These are phyloP conservation scores for Fraxinus quadrangulata DNA, from an alignment of 257 asterid genomes.

Conservation along the genomic window DNA sequence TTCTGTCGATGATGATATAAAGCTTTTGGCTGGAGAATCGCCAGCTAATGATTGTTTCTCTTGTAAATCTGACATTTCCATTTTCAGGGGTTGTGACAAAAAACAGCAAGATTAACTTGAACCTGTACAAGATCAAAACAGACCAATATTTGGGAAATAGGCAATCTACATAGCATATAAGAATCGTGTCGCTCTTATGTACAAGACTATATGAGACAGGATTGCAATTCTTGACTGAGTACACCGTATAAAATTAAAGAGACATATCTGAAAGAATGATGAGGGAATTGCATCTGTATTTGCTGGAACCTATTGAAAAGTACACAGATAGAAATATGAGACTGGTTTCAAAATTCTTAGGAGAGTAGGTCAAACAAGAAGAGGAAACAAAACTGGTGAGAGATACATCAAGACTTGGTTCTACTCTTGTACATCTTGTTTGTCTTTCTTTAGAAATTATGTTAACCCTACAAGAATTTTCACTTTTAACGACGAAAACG, in stretches of 20 bases:
- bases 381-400: slow-evolving; percentile 7
- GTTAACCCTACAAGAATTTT: too few species aligned
- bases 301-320: background rate
- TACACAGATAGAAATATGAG: too few species aligned
- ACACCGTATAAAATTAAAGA: background rate
- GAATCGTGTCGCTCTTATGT: too few species aligned
- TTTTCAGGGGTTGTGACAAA: slow-evolving; percentile 2
- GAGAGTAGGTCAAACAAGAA: slow-evolving; percentile 24
- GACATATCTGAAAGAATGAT: background rate
- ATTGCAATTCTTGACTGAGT: too few species aligned
- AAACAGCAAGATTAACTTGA: background rate
- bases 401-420: slow-evolving; percentile 32
- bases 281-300: background rate
- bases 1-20: slow-evolving; percentile 48
- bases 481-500: too few species aligned
- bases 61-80: slow-evolving; percentile 33
- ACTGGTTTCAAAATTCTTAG: too few species aligned
- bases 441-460: slow-evolving; percentile 16
- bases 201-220: background rate
- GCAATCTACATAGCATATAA: background rate
- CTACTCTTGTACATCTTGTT: slow-evolving; percentile 16
- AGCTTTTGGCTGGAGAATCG: slow-evolving; percentile 42
- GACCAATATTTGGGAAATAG: background rate
- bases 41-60: slow-evolving; percentile 23
- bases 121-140: background rate